Evolutionary conservation across 108 stramenopile genomes (phyloP).

Genomic region (Chaetoceros muelleri): DNA sequence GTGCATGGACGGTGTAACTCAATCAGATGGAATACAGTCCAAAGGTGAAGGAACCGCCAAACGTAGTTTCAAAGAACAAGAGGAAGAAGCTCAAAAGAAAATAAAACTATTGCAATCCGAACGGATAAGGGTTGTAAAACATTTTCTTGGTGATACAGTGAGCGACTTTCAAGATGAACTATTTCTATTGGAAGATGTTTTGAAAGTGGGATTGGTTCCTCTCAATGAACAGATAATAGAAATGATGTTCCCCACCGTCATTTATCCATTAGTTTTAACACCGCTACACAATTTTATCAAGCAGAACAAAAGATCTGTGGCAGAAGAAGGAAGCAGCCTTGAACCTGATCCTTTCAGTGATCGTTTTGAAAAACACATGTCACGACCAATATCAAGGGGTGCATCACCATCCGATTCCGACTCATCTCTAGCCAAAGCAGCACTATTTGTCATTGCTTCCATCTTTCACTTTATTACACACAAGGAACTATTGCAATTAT

Average conservation of each 20-base stretch:
- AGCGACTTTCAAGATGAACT: slow-evolving; percentile 74
- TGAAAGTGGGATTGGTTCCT: slow-evolving; percentile 71
- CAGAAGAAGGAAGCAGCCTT: too few species aligned
- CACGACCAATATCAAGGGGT: neutral
- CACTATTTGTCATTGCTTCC: slow-evolving; percentile 57
- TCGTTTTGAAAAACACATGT: slow-evolving; percentile 2
- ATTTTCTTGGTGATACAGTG: slow-evolving; percentile 37
- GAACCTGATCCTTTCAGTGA: neutral
- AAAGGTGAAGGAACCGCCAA: neutral
- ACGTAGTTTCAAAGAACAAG: slow-evolving; percentile 13
- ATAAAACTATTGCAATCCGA: slow-evolving; percentile 11
- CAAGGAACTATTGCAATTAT: slow-evolving; percentile 39
- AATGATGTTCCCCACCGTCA: slow-evolving; percentile 84
- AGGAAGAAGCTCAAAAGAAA: slow-evolving; percentile 25
- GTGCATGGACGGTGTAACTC: neutral
- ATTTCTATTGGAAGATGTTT: slow-evolving; percentile 67
- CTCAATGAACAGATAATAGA: slow-evolving; percentile 82
- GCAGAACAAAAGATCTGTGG: slow-evolving; percentile 11
- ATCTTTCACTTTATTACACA: slow-evolving; percentile 67
- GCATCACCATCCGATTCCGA: slow-evolving; percentile 10
- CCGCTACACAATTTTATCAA: slow-evolving; percentile 64
- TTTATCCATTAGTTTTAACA: slow-evolving; percentile 76
- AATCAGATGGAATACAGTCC: neutral
- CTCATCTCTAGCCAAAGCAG: slow-evolving; percentile 68
- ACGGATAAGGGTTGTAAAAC: slow-evolving; percentile 18